Base-by-base conservation (phyloP, 352 stramenopile genomes). In the Pythium pyrilobum region DNA sequence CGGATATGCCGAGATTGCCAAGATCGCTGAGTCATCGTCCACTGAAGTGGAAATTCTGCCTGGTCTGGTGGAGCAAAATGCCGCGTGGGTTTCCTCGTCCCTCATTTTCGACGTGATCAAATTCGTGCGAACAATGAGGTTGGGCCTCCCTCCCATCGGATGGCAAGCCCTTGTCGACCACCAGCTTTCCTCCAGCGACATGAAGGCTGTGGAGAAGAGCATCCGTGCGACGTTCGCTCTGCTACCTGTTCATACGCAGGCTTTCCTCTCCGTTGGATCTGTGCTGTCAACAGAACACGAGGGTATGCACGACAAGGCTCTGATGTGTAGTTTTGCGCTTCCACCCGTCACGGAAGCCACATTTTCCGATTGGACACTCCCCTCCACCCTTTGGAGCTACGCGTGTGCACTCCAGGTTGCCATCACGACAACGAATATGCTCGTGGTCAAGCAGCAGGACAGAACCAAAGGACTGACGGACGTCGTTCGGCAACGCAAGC, bases 261-360 rank as follows among this genome's bases (percentile, higher is more conserved):
- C 46, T 5, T 63, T 52, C 5, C 5, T 52, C 20, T 27, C 27
- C 2, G n/a, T 25, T 33, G 23, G 16, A 16, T 34, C 4, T 42
- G 5, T 6, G n/a, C n/a, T 15, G 43, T 37, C 13, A 21, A 28
- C 32, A 37, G n/a, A 34, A 34, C 20, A 27, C 24, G 20, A 29
- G 8, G 3, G 48, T 21, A 47, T 31, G 37, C 18, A 18, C 33
- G 25, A 20, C 60, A 70, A 50, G 48, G 73, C 79, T 21, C 46
- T 82, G n/a, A 56, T 80, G 44, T 69, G 66, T 36, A 71, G 66
- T 11, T 84, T 88, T 51, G 52, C 79, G 18, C 40, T 89, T 7
- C 72, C 52, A 13, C 45, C 50, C 11, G 50, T 64, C 7, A 45
- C 31, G 11, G 47, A 59, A 37, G 34, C 54, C 43, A 54, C 48